A percentile compares a stretch with the other conserved stretches of the same genome.
Conservation (phyloP, 371 early-diverging fungal species). For the Batrachochytrium dendrobatidis region DNA sequence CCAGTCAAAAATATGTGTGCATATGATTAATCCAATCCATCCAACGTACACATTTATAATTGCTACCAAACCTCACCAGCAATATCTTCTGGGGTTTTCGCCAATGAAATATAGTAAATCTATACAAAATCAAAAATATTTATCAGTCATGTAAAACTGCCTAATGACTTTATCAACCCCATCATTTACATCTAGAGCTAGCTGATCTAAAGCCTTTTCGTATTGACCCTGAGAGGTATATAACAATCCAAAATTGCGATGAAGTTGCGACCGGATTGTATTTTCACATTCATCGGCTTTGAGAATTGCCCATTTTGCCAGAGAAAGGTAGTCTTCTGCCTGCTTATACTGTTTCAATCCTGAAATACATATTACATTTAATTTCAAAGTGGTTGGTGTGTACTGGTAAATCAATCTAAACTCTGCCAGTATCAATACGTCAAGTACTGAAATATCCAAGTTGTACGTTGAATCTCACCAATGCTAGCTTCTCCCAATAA, state of each 20-base stretch:
- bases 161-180: background rate
- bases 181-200: constrained; percentile 32
- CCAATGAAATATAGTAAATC: constrained; percentile 34
- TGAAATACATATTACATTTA: background rate
- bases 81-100: constrained; percentile 31
- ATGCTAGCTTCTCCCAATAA: constrained; percentile 45
- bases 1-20: background rate
- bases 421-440: too few species aligned
- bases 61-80: constrained; percentile 8
- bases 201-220: constrained; percentile 27
- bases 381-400: constrained; percentile 4
- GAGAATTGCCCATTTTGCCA: constrained; percentile 45
- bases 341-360: constrained; percentile 37
- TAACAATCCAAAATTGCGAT: constrained; percentile 41
- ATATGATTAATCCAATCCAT: too few species aligned
- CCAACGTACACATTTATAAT: too few species aligned
- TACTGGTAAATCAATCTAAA: too few species aligned
- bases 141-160: background rate
- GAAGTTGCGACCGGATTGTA: constrained; percentile 25
- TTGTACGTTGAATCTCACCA: constrained; percentile 16
- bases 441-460: background rate
- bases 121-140: constrained; percentile 3
- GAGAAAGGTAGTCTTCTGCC: constrained; percentile 43
- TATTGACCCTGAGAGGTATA: constrained; percentile 28
- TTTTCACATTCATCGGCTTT: constrained; percentile 26